Evolutionary conservation across 2,329 filamentous ascomycete species (phyloP).

Genomic region (Parascedosporium putredinis): DNA sequence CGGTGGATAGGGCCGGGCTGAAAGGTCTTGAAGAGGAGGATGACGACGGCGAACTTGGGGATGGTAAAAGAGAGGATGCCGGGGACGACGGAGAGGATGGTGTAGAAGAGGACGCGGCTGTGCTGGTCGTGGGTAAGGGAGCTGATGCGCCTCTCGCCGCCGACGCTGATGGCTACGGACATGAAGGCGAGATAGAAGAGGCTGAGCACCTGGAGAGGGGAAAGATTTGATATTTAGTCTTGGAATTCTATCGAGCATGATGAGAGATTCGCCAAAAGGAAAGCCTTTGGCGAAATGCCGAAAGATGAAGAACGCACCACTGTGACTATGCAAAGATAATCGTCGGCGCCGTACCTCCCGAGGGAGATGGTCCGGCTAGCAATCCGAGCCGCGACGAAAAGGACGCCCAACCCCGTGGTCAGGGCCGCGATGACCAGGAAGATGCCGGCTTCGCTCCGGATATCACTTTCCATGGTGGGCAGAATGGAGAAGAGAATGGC

Average conservation of each 20-base stretch:
- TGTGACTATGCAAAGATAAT: background rate
- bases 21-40: constrained; percentile 25
- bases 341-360: background rate
- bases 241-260: background rate
- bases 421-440: background rate
- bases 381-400: background rate
- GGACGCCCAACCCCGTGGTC: constrained; percentile 3
- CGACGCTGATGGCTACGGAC: constrained; percentile 22
- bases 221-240: background rate
- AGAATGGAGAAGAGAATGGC: background rate
- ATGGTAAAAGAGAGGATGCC: constrained; percentile 28
- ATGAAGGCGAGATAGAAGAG: constrained; percentile 22
- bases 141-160: constrained; percentile 28
- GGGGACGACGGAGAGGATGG: constrained; percentile 24
- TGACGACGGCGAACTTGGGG: constrained; percentile 30
- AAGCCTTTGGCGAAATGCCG: no score
- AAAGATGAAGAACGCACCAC: background rate
- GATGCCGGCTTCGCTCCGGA: background rate
- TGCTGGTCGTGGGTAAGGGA: constrained; percentile 20
- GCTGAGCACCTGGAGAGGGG: background rate
- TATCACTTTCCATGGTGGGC: background rate
- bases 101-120: constrained; percentile 22
- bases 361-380: background rate
- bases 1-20: constrained; percentile 23
- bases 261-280: background rate